Conservation (phyloP, 805 yeast genomes). For the Schwanniomyces polymorphus region DNA sequence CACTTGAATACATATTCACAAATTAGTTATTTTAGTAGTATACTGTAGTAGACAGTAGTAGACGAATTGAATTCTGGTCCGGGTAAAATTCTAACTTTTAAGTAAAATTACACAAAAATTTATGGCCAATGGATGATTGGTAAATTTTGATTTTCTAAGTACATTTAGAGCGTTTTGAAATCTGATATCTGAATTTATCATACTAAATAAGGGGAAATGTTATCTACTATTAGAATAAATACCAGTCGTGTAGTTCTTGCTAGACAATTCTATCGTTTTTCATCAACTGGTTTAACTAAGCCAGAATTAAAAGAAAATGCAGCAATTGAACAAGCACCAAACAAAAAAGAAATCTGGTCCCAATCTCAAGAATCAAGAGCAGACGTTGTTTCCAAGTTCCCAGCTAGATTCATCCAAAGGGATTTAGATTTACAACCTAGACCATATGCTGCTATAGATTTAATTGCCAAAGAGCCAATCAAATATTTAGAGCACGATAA, state of each 20-base stretch:
- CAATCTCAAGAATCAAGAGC: conserved; percentile 60
- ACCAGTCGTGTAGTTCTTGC: conserved; percentile 1
- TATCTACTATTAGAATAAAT: conserved; percentile 1
- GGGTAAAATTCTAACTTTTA: background rate
- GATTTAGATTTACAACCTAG: conserved; percentile 71
- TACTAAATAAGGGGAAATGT: conserved; percentile 1
- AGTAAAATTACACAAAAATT: background rate
- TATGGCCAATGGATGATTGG: conserved; percentile 6
- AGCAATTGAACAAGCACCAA: conserved; percentile 68
- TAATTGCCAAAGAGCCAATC: conserved; percentile 74
- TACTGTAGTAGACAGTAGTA: background rate
- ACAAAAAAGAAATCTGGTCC: conserved; percentile 71
- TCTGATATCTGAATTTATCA: background rate
- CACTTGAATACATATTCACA: conserved; percentile 1
- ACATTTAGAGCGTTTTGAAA: background rate
- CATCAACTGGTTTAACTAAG: conserved; percentile 22
- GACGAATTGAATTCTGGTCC: conserved; percentile 1
- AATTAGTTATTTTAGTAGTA: background rate
- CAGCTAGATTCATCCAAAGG: conserved; percentile 66
- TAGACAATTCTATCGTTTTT: conserved; percentile 3
- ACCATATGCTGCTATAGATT: conserved; percentile 82
- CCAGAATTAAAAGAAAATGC: conserved; percentile 20
- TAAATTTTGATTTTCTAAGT: conserved; percentile 1
- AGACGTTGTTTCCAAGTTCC: conserved; percentile 52
- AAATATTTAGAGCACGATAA: conserved; percentile 53